phyloP scores from a whole-genome alignment of 306 rosid species.

The Sindora glabra region DNA sequence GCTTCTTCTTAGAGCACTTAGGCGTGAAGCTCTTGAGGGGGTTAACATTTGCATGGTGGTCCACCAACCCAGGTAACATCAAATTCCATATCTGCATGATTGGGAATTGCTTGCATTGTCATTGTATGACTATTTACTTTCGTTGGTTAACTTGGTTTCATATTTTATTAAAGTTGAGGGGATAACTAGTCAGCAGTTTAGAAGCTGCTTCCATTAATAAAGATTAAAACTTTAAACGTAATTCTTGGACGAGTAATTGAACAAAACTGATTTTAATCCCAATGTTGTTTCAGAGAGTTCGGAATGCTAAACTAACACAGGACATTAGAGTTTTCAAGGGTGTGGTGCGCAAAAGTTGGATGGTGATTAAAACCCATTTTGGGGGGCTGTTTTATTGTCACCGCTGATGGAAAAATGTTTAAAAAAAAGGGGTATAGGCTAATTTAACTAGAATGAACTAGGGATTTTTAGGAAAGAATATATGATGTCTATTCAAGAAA shows the following conservation, averaged over 20 bases:
- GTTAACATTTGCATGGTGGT: conserved; percentile 95
- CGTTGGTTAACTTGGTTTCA: background rate
- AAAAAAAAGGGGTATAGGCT: background rate
- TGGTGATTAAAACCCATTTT: background rate
- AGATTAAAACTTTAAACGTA: background rate
- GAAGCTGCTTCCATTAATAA: background rate
- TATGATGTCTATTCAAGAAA: background rate
- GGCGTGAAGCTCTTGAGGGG: conserved; percentile 97
- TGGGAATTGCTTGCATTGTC: background rate
- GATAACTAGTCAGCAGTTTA: background rate
- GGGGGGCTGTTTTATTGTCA: background rate
- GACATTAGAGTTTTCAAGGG: no score
- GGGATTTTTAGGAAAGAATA: background rate
- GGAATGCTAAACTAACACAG: background rate
- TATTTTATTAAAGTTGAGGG: background rate
- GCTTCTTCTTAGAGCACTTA: conserved; percentile 82
- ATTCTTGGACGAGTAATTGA: background rate
- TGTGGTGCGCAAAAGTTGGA: no score
- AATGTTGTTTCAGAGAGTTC: background rate
- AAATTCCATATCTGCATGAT: conserved; percentile 1
- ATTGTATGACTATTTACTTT: background rate
- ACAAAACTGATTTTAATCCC: background rate
- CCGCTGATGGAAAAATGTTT: background rate
- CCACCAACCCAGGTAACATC: conserved; percentile 92
- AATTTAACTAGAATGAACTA: background rate